Conservation (phyloP, 2,329 filamentous ascomycete genomes). For the Fusarium siculi region DNA sequence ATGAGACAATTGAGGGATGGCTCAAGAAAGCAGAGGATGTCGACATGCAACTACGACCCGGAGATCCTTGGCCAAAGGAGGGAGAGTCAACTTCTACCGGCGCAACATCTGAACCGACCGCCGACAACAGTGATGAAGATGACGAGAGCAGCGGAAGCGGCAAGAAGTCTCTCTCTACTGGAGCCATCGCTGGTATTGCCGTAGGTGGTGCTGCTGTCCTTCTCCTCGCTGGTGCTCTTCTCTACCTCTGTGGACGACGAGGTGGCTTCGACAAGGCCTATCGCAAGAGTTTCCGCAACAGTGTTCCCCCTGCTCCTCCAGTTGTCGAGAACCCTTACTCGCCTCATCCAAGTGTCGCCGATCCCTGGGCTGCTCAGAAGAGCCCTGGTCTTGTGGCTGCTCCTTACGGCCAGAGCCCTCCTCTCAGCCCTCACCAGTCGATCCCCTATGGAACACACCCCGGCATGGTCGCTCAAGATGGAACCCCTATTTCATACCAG, state of each 20-base stretch:
- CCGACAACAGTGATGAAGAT: constrained; percentile 4
- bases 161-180: constrained; percentile 45
- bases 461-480: constrained; percentile 36
- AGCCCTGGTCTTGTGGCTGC: constrained; percentile 39
- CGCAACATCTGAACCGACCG: neutral
- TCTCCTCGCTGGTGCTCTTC: constrained; percentile 54
- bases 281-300: constrained; percentile 41
- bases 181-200: constrained; percentile 69
- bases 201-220: constrained; percentile 62
- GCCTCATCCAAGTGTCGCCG: constrained; percentile 26
- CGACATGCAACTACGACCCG: constrained; percentile 65
- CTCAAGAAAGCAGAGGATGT: constrained; percentile 58
- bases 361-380: constrained; percentile 36
- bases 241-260: constrained; percentile 60
- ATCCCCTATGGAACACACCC: constrained; percentile 35
- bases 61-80: constrained; percentile 65
- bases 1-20: constrained; percentile 60
- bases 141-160: constrained; percentile 1
- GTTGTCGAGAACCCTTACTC: constrained; percentile 33
- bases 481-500: constrained; percentile 42
- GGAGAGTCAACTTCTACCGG: constrained; percentile 39
- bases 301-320: constrained; percentile 12
- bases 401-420: constrained; percentile 46
- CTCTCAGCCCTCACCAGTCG: constrained; percentile 49
- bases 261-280: constrained; percentile 46